These are phyloP conservation scores for Albatrellus ellisii DNA, from an alignment of 768 basidiomycete genomes.

Conservation along the genomic window DNA sequence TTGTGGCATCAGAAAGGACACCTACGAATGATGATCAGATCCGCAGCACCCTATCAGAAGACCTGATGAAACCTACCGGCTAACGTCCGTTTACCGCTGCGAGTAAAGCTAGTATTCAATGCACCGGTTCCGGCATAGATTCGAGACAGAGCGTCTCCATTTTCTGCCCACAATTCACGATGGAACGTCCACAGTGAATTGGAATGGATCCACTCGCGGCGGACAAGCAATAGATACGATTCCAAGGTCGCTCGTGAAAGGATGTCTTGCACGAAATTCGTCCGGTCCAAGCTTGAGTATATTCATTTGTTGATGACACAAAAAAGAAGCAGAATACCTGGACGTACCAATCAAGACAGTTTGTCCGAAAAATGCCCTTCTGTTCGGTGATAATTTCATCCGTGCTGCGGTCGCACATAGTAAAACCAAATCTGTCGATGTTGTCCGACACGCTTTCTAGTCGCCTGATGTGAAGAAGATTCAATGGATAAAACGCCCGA, in stretches of 20 bases:
- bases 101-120: constrained; percentile 90
- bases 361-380: constrained; percentile 85
- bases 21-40: constrained; percentile 28
- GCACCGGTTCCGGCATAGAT: constrained; percentile 94
- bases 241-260: constrained; percentile 73
- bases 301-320: background rate
- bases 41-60: background rate
- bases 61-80: constrained; percentile 40
- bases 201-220: constrained; percentile 62
- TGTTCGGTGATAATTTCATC: constrained; percentile 77
- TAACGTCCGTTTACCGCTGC: constrained; percentile 88
- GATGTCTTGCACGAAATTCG: constrained; percentile 96
- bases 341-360: constrained; percentile 83
- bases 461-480: constrained; percentile 28
- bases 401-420: constrained; percentile 55
- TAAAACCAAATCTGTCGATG: constrained; percentile 76
- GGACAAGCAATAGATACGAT: constrained; percentile 68
- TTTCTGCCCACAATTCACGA: constrained; percentile 94
- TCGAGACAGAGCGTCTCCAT: constrained; percentile 82
- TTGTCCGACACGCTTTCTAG: constrained; percentile 44
- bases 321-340: background rate
- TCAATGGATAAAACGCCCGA: background rate
- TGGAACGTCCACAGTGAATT: constrained; percentile 73
- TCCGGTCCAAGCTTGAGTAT: constrained; percentile 73
- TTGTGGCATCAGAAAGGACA: constrained; percentile 90